Evolutionary conservation across 345 rosid species (phyloP).

Genomic region (Raphanus raphanistrum): DNA sequence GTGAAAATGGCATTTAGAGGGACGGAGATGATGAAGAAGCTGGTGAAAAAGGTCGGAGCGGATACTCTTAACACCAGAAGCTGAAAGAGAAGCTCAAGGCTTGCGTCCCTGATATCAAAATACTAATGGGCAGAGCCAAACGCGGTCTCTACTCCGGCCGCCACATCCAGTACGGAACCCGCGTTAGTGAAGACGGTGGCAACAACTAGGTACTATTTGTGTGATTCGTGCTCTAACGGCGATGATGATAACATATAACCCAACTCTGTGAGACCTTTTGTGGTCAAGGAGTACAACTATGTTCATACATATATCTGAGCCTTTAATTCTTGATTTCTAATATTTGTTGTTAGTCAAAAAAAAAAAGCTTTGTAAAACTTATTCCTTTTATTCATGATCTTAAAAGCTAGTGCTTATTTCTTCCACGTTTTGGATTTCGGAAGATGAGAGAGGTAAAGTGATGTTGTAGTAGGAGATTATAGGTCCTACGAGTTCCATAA

Average conservation of each 20-base stretch:
- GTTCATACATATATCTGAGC: slow-evolving; percentile 38
- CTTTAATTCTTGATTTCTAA: not conserved
- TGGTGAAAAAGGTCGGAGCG: slow-evolving; percentile 62
- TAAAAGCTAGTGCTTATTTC: slow-evolving; percentile 43
- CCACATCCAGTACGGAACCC: slow-evolving; percentile 87
- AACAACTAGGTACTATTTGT: slow-evolving; percentile 33
- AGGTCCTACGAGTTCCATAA: slow-evolving; percentile 16
- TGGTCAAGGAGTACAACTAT: slow-evolving; percentile 39
- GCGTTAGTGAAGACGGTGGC: slow-evolving; percentile 86
- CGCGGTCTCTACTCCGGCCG: slow-evolving; percentile 88
- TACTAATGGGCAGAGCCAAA: slow-evolving; percentile 80
- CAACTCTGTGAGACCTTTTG: slow-evolving; percentile 44
- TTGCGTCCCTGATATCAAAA: slow-evolving; percentile 62
- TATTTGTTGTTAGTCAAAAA: too few relatives aligned
- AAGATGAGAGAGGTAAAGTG: slow-evolving; percentile 8
- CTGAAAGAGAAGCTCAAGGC: slow-evolving; percentile 62
- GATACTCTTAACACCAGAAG: slow-evolving; percentile 58
- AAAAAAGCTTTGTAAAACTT: too few relatives aligned
- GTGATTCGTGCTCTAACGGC: not conserved
- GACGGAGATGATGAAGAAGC: slow-evolving; percentile 82
- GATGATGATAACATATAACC: slow-evolving; percentile 42
- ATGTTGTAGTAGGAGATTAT: slow-evolving; percentile 11
- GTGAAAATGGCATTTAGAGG: slow-evolving; percentile 74
- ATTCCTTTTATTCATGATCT: too few relatives aligned
- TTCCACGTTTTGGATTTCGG: slow-evolving; percentile 8